Base-by-base conservation (phyloP, 768 basidiomycete genomes). In the Gelatoporia subvermispora region DNA sequence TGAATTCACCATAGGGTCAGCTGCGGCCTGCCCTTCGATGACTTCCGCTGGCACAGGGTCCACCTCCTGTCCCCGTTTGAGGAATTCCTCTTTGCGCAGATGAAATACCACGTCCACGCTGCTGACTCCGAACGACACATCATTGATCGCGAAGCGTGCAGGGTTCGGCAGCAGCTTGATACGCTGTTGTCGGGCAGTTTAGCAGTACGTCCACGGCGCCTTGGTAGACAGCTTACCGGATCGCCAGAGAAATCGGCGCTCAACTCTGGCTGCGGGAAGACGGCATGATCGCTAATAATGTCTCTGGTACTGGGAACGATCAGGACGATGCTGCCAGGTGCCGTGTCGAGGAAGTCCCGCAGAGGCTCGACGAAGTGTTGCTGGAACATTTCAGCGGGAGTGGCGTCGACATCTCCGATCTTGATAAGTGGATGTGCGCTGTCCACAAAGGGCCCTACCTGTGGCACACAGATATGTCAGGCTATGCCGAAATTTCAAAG, bases 381-480 rank as follows among this genome's bases (percentile, higher is more conserved):
- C 23, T 76, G 70, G 68, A 97, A 98, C 38, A 95, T 71, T 21
- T 79, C 76, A 3, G 68, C 54, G 0, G 89, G 86, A 1, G 79
- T 71, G 43, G 74, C 67, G 48, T 88, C 82, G 21, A 83, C 63
- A 46, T 92, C 86, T 5, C 95, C 96, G 3, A 72, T 66, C 61
- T 81, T 84, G 54, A 98, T 78, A 43, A 74, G 70, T 2, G 86
- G 79, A 63, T 98, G 91, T 16, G 74, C 65, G 0, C 78, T 67
- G 55, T 97, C 93, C 37, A 98, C 69, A 62, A 98, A 99, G 1
- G 96, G 96, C 0, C 96, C 96, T 24, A 91, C 68, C 95, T 99
- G 53, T 0, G 37, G 9, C 15, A 41, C 13, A 45, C n/a, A 38
- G 13, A 3, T 5, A 15, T n/a, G 22, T 18, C 22, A 21, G 41